phyloP scores from a whole-genome alignment of 1,139 yeast species.

The Diutina neorugosa region DNA sequence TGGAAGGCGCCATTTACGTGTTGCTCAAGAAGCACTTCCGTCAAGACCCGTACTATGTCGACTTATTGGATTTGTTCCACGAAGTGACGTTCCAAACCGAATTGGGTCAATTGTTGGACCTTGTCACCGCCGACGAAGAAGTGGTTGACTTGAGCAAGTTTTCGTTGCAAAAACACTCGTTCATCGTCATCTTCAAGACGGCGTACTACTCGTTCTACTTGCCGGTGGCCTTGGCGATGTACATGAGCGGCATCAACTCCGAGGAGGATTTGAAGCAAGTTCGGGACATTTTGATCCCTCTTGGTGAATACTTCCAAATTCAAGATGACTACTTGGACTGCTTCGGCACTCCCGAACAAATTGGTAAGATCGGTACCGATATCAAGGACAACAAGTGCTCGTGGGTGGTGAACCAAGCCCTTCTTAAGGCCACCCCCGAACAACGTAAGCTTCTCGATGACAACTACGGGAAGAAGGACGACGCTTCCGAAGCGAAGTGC shows the following conservation, averaged over 20 bases:
- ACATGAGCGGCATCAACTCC: slow-evolving; percentile 66
- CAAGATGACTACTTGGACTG: slow-evolving; percentile 97
- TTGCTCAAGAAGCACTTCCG: slow-evolving; percentile 84
- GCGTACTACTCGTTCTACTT: slow-evolving; percentile 95
- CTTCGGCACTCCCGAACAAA: slow-evolving; percentile 94
- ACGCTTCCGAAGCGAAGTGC: slow-evolving; percentile 55
- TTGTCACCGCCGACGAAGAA: slow-evolving; percentile 96
- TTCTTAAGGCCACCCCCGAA: slow-evolving; percentile 62
- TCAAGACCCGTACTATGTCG: slow-evolving; percentile 72
- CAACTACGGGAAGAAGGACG: slow-evolving; percentile 81
- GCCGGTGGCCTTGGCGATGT: slow-evolving; percentile 97
- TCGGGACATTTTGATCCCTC: slow-evolving; percentile 75
- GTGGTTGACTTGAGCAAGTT: slow-evolving; percentile 80
- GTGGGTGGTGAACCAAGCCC: slow-evolving; percentile 93
- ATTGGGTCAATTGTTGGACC: slow-evolving; percentile 88
- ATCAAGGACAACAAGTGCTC: slow-evolving; percentile 97
- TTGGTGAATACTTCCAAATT: slow-evolving; percentile 97
- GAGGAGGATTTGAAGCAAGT: slow-evolving; percentile 80
- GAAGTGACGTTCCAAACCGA: slow-evolving; percentile 96
- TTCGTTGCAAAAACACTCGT: slow-evolving; percentile 80
- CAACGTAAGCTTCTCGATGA: slow-evolving; percentile 76
- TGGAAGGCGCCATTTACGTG: slow-evolving; percentile 88
- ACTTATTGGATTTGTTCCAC: slow-evolving; percentile 83
- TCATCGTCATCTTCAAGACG: slow-evolving; percentile 92
- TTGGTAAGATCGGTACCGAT: slow-evolving; percentile 98